Conservation (phyloP, 306 rosid genomes). For the Dalbergia cochinchinensis region DNA sequence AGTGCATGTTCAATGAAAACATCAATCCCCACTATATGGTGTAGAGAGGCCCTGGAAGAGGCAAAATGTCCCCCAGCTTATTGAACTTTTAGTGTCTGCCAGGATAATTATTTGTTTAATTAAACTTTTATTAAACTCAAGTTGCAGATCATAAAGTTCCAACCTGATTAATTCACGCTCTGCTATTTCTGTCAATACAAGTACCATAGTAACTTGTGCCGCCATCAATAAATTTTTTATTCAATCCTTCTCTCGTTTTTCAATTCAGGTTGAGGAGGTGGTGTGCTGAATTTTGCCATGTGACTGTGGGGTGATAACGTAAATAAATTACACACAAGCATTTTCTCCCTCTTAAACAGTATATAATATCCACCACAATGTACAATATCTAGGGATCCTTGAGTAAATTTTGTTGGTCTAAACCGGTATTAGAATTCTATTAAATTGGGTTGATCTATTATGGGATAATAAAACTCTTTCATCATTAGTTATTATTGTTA, state of each 20-base stretch:
- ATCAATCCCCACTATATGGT: conserved; percentile 37
- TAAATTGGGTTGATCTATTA: too few species aligned
- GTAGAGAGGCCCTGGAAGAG: conserved; percentile 42
- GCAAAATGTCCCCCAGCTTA: conserved; percentile 48
- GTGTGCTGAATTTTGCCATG: neutral
- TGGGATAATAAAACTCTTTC: too few species aligned
- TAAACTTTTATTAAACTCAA: neutral
- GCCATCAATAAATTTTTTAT: neutral
- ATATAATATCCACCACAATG: too few species aligned
- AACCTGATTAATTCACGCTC: neutral
- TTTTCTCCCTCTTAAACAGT: neutral
- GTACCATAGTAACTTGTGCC: conserved; percentile 35
- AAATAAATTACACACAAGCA: neutral
- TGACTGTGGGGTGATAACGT: neutral
- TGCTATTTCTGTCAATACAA: conserved; percentile 15
- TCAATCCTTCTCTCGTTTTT: conserved; percentile 8
- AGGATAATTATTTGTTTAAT: conserved; percentile 29
- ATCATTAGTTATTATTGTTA: too few species aligned
- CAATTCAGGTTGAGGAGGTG: conserved; percentile 9
- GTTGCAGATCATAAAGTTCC: neutral
- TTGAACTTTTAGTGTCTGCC: conserved; percentile 39
- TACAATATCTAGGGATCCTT: neutral
- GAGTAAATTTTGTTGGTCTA: too few species aligned
- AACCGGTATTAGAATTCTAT: too few species aligned
- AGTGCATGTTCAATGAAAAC: conserved; percentile 46